Evolutionary conservation across 305 asterid genomes (phyloP), one percentile per base, ranked within the genome.

Genomic region (Fraxinus greggii): DNA sequence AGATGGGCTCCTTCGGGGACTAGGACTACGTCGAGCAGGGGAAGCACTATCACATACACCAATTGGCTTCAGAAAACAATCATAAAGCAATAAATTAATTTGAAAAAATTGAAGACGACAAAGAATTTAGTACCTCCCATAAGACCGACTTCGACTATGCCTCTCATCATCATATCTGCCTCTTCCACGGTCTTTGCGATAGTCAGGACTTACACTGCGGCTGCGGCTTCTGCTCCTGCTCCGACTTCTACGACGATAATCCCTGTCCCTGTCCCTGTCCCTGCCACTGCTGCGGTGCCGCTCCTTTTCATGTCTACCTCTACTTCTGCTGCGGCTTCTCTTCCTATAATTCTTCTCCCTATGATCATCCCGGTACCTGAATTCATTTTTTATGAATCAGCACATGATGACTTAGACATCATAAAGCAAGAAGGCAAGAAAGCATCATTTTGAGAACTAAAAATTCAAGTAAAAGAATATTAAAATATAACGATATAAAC

Each of bases 311-410:
- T 77, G 77, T 85, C 93, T 88, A 35, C 89, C 95, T 83, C 95
- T 90, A 82, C 98, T 94, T 86, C 94, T 88, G 84, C 98, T 92
- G 45, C 92, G 92, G 90, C 98, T 91, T 84, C 97, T 92, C 90
- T 85, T 89, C 78, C 93, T 85, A 74, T 85, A 83, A 78, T 92
- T 97, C 83, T 85, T 90, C 56, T 93, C 98, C 89, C 86, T 85
- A 77, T 87, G 19, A 28, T 89, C 91, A 84, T 92, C 91, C 83
- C 90, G 85, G 84, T 82, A 26, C 88, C 92, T 84, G 72, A 72
- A 82, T 61, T 3, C 19, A 77, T 24, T 19, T 70, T 15, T 42
- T 7, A 76, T 32, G 33, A 51, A 32, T 59, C 59, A 77, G 32
- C 33, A 79, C 3, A 17, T 12, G 21, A 72, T 7, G 0, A 28